Evolutionary conservation across 2,329 filamentous ascomycete species (phyloP), one percentile per base, ranked within the genome.

Genomic region (Volutella citrinella): DNA sequence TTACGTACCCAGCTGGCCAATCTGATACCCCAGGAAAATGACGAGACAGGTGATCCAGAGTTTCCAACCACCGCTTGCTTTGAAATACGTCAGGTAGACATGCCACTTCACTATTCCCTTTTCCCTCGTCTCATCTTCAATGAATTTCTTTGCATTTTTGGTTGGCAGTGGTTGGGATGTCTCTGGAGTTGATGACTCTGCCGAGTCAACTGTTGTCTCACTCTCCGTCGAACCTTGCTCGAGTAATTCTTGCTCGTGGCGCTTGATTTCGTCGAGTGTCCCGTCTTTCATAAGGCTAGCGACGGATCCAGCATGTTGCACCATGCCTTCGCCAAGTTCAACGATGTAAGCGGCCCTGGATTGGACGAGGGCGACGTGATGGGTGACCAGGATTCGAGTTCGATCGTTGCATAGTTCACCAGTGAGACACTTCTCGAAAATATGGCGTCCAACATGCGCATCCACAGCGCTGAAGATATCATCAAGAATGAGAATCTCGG

Each of bases 381-480:
- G 87, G 0, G 87, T 93, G 17, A 89, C 87, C 5, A 93, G 65
- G 29, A 93, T 86, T 19, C 86, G 69, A 3, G 87, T 93, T 35
- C 87, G 69, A 1, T 78, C 80, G 15, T 69, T 60, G 40, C 82
- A 82, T 8, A 91, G 70, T 30, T 84, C 76, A 6, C 86, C 86
- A 4, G 76, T 81, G 4, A 91, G 67, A 41, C 82, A 88, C 36
- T 86, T 74, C 45, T 90, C 84, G 46, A 86, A 88, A 30, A 91
- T 81, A 49, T 87, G 83, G 18, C 84, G 76, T 12, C 86, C 87
- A 19, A 89, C 86, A 51, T 90, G 84, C 4, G 85, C 82, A 57
- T 94, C 87, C 8, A 93, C 78, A 9, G 87, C 81, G 53, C 82
- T 87, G 57, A 94, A 90, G 24, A 91, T 86, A 52, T 94, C 87